Evolutionary conservation across 441 rosid species (phyloP), one percentile per base, ranked within the genome.

Genomic region (Pelargonium citronellum): DNA sequence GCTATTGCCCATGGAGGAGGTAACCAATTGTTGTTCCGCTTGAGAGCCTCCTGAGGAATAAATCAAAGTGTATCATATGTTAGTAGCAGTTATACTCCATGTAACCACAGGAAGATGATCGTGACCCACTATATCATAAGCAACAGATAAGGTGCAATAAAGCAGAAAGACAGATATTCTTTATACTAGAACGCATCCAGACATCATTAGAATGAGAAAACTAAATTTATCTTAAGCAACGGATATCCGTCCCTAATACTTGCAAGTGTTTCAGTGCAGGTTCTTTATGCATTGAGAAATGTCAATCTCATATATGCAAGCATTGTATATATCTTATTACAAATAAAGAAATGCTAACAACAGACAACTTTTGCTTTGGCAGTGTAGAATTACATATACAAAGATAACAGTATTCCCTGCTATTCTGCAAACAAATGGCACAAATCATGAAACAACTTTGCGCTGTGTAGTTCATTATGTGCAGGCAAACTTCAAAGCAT

Each of bases 1-100:
- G 80, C 80, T 68, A 91, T 90, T 22, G 90, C 92, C 98, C 96
- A 94, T 44, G 89, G 82, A 49, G 96, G 95, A 41, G 97, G 95
- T 75, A 87, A 74, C 93, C 92, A 83, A 71, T 86, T 87, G 82
- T 88, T 90, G 75, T 68, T 88, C 66, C 85, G 83, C 74, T 79
- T 83, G 77, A 87, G 79, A 74, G 96, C 92, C 83, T 90, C 99
- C 96, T 94, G 85, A 67, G 57, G 75, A 63, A 65, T 11, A 41
- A 34, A 58, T 62, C 66, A 77, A 74, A 17, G 49, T 49, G 51
- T 62, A 72, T 17, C 49, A 64, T 68, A 34, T 7, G 8, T 49
- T 39, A 75, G 43, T 13, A 41, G 74, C 8, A 41, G 44, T 27
- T 37, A 43, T 53, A 24, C 43, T 49, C 44, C 11, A n/a, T 20